These are phyloP conservation scores for Yamadazyma olivae DNA, from an alignment of 805 yeast genomes.

Conservation along the genomic window DNA sequence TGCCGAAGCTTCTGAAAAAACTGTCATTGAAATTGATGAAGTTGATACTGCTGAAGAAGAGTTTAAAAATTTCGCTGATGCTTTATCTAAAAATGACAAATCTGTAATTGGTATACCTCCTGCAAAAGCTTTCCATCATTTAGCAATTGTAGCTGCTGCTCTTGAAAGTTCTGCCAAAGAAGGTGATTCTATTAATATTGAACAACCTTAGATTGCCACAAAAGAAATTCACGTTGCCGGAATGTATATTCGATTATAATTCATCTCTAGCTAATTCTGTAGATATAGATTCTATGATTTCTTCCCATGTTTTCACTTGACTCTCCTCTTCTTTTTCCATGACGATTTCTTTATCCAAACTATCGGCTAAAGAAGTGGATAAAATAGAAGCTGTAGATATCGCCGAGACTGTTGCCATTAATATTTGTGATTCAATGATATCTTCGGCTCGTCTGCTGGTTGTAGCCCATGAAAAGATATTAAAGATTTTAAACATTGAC, in stretches of 20 bases:
- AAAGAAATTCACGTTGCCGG: too few species aligned
- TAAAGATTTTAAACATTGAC: constrained; percentile 40
- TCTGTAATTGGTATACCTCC: constrained; percentile 58
- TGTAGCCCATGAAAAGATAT: constrained; percentile 20
- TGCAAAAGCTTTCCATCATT: constrained; percentile 82
- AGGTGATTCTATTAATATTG: constrained; percentile 51
- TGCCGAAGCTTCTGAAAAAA: constrained; percentile 52
- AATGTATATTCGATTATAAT: not conserved
- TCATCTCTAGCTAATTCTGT: constrained; percentile 6
- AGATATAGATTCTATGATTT: constrained; percentile 1
- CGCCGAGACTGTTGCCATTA: not conserved
- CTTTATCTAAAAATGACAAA: constrained; percentile 64
- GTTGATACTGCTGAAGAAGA: constrained; percentile 44
- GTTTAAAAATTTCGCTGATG: constrained; percentile 50
- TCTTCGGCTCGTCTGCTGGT: not conserved
- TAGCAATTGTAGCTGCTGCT: constrained; percentile 86
- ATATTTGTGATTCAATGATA: not conserved
- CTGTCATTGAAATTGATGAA: constrained; percentile 38
- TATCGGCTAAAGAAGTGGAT: not conserved
- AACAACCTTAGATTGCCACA: too few species aligned
- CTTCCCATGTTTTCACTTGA: constrained; percentile 3
- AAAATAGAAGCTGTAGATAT: not conserved
- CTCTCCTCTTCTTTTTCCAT: constrained; percentile 6
- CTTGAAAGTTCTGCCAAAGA: constrained; percentile 60
- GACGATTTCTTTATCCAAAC: constrained; percentile 5